Conservation (phyloP, 352 stramenopile species). For the Thalassiosira mediterranea region DNA sequence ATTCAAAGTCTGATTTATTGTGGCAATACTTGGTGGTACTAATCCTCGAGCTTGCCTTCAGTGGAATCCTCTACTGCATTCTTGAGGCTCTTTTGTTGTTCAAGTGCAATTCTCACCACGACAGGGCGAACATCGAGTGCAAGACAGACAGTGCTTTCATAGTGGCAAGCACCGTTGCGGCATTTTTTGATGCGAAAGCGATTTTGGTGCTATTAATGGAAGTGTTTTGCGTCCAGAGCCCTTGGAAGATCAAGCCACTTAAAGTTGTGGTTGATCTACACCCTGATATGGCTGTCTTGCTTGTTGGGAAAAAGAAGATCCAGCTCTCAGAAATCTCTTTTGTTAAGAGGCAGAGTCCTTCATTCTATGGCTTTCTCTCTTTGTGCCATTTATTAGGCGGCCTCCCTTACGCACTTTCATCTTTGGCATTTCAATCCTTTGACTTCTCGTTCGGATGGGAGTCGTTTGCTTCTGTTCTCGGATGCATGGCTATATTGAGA, state of each 20-base stretch:
- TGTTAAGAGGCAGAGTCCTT: slow-evolving; percentile 15
- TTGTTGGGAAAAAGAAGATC: slow-evolving; percentile 20
- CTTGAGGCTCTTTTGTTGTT: too few species aligned
- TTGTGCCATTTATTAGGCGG: slow-evolving; percentile 33
- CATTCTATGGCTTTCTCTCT: slow-evolving; percentile 16
- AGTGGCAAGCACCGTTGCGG: slow-evolving; percentile 1
- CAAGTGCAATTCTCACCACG: too few species aligned
- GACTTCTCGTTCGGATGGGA: slow-evolving; percentile 12
- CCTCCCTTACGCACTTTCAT: slow-evolving; percentile 26
- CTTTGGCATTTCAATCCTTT: slow-evolving; percentile 23
- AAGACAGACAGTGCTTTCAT: too few species aligned
- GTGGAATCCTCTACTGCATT: too few species aligned
- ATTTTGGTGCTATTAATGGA: slow-evolving; percentile 11
- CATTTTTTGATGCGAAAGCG: slow-evolving; percentile 20
- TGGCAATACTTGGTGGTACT: too few species aligned
- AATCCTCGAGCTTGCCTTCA: too few species aligned
- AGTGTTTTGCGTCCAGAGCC: slow-evolving; percentile 30
- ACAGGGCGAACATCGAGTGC: too few species aligned
- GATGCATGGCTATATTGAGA: slow-evolving; percentile 40
- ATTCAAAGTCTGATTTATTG: too few species aligned
- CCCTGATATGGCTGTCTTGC: slow-evolving; percentile 23
- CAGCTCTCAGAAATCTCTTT: slow-evolving; percentile 17
- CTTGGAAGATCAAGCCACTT: slow-evolving; percentile 19
- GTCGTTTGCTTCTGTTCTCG: slow-evolving; percentile 8
- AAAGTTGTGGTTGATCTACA: slow-evolving; percentile 38